A percentile compares a stretch with the other conserved stretches of the same genome.
These are phyloP conservation scores for Catunica adiposa DNA, from an alignment of 2,329 filamentous ascomycete genomes.

Conservation along the genomic window DNA sequence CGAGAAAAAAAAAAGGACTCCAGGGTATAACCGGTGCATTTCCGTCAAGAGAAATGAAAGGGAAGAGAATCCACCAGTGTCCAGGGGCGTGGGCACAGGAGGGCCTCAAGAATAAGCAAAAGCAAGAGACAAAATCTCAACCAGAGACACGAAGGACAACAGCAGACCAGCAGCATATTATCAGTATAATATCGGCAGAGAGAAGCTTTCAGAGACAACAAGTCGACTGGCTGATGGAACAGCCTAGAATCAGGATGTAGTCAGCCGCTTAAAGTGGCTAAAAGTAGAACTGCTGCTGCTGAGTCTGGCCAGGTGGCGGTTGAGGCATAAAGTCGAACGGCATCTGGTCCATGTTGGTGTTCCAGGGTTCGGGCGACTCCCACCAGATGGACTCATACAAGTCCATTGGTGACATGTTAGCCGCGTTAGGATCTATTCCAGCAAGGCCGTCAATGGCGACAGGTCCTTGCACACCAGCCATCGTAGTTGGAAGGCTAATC, in stretches of 20 bases:
- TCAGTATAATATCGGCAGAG: not conserved
- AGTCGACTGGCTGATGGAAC: not conserved
- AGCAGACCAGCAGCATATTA: not conserved
- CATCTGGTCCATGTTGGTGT: slow-evolving; percentile 37
- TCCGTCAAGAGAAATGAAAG: not conserved
- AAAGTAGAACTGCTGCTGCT: slow-evolving; percentile 42
- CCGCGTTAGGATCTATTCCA: slow-evolving; percentile 33
- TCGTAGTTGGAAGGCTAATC: slow-evolving; percentile 11
- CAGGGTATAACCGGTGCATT: slow-evolving; percentile 11
- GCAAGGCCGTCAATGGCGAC: slow-evolving; percentile 29
- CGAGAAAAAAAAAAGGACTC: not conserved
- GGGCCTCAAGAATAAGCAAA: not conserved
- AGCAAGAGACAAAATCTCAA: not conserved
- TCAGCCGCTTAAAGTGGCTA: slow-evolving; percentile 18
- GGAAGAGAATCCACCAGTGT: not conserved
- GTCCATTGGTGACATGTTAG: slow-evolving; percentile 50
- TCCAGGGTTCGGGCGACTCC: slow-evolving; percentile 45
- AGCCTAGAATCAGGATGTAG: not conserved
- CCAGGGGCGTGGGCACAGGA: not conserved
- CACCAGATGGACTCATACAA: slow-evolving; percentile 53
- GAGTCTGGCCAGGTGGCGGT: slow-evolving; percentile 39
- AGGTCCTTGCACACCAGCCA: slow-evolving; percentile 11
- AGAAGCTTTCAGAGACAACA: too few species aligned
- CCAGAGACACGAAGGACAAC: not conserved
- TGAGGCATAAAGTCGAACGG: slow-evolving; percentile 46